A percentile compares a stretch with the other conserved stretches of the same genome.
Evolutionary conservation across 257 asterid genomes (phyloP).

Genomic region (Solanum sparsipilum): DNA sequence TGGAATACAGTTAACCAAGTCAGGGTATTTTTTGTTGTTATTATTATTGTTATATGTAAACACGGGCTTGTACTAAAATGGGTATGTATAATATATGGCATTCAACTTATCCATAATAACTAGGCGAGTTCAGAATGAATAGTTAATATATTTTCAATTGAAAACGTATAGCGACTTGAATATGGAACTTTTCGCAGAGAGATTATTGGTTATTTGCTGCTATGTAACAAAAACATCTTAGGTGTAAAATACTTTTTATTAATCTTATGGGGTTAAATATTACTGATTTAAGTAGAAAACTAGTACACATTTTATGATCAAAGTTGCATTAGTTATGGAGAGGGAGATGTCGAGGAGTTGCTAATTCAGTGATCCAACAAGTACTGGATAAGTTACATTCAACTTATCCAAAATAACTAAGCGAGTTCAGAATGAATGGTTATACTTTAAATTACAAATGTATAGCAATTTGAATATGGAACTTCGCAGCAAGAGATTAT

Average conservation of each 20-base stretch:
- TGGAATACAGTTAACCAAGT: background rate
- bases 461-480: background rate
- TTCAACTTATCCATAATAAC: background rate
- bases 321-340: background rate
- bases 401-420: background rate
- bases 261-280: background rate
- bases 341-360: background rate
- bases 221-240: background rate
- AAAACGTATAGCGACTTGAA: background rate
- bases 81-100: background rate
- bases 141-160: background rate
- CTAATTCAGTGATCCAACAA: background rate
- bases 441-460: background rate
- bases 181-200: background rate
- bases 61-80: background rate
- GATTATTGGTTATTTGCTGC: background rate
- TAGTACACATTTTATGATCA: background rate
- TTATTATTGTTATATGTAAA: background rate
- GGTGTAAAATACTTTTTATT: background rate
- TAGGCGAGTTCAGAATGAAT: background rate
- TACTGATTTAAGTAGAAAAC: background rate
- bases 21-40: background rate
- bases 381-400: background rate
- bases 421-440: background rate
- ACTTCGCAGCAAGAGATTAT: background rate